Evolutionary conservation across 2,329 filamentous ascomycete genomes (phyloP), one percentile per base, ranked within the genome.

Genomic region (Diplocarpon rosae): DNA sequence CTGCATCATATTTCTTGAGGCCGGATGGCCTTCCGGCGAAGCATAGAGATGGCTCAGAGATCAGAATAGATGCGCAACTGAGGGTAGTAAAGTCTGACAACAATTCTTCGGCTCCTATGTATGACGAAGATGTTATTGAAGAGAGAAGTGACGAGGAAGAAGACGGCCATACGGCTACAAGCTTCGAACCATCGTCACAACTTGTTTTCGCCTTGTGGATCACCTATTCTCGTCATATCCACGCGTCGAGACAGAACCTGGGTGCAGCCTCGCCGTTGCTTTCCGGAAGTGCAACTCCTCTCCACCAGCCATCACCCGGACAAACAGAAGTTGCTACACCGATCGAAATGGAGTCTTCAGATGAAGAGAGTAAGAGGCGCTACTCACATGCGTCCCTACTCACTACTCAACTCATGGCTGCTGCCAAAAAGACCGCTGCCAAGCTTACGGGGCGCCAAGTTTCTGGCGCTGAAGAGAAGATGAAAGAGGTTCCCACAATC

Each of bases 61-160:
- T 98, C 51, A 90, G 87, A 64, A 85, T 98, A 30, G 92, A 98
- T 61, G 80, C 95, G 27, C 92, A 98, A 65, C 87, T 98, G 83
- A 80, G 92, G 29, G 88, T 98, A 17, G 89, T 96, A 13, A 87
- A 90, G 66, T 95, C 85, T 62, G 88, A 90, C 56, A 82, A 80
- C 53, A 48, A 49, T n/a, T 76, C 78, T 15, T 70, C 69, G 11
- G 14, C 34, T 45, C 65, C 70, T 2, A 71, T 72, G 43, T 69
- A 77, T 48, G 72, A 75, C 42, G 74, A 81, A 45, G 70, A 81
- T 51, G 75, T 79, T 2, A 75, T 82, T n/a, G 69, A 76, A 42
- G 80, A 87, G 60, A 65, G 67, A 32, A 75, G 69, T 42, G 73
- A 74, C 38, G 73, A 75, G 31, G 72, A 75, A 37, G 67, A 56